These are phyloP conservation scores for Schizophyllum commune DNA, from an alignment of 1,284 basidiomycete species.

Conservation along the genomic window DNA sequence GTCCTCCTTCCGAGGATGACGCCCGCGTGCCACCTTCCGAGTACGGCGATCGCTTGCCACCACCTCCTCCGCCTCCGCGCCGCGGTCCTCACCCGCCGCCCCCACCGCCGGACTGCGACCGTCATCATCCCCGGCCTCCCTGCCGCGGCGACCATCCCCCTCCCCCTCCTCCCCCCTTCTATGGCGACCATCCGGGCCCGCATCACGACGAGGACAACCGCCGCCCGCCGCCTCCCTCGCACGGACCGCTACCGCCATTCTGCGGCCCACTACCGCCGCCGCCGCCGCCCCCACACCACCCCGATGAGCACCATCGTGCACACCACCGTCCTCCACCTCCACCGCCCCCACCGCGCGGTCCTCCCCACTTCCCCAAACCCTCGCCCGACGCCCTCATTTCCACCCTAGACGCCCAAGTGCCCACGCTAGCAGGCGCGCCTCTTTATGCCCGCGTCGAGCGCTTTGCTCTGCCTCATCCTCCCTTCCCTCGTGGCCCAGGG, in stretches of 20 bases:
- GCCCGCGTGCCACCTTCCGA: too few relatives aligned
- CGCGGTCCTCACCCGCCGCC: not conserved
- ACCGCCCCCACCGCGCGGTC: too few relatives aligned
- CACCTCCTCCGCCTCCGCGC: not conserved
- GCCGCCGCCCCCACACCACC: constrained; percentile 7
- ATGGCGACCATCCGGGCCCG: not conserved
- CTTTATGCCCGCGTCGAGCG: not conserved
- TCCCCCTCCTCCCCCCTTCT: not conserved
- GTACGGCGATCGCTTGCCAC: too few relatives aligned
- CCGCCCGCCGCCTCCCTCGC: too few relatives aligned
- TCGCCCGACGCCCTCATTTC: not conserved
- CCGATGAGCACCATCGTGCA: not conserved
- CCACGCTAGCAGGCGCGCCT: not conserved
- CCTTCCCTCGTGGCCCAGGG: not conserved
- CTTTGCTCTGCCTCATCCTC: not conserved
- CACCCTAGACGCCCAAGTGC: not conserved
- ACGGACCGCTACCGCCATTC: constrained; percentile 13
- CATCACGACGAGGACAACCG: not conserved
- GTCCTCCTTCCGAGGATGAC: too few relatives aligned
- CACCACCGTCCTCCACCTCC: not conserved
- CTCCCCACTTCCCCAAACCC: not conserved
- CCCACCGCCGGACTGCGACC: constrained; percentile 15
- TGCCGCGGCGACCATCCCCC: not conserved
- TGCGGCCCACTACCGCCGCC: constrained; percentile 30
- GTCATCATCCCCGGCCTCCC: constrained; percentile 29